Conservation (phyloP, 1,139 yeast genomes). For the Tardiomyces blankii region DNA sequence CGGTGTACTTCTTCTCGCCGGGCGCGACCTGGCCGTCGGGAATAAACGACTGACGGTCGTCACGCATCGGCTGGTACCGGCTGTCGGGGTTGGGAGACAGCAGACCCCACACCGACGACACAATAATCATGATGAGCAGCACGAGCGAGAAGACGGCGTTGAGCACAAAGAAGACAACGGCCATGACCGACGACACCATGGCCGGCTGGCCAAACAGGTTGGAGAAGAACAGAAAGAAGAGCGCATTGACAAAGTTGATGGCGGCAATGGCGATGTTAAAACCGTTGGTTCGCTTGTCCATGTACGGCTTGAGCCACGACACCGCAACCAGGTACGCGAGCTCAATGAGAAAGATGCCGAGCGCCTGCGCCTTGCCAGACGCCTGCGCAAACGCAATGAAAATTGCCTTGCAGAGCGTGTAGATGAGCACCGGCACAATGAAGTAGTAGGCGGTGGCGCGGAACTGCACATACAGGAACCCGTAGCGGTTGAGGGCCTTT, state of each 20-base stretch:
- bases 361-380: slow-evolving; percentile 71
- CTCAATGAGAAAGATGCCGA: slow-evolving; percentile 67
- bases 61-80: slow-evolving; percentile 92
- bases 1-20: slow-evolving; percentile 47
- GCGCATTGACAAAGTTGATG: slow-evolving; percentile 68
- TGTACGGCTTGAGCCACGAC: slow-evolving; percentile 71
- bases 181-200: slow-evolving; percentile 76
- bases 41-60: slow-evolving; percentile 86
- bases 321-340: slow-evolving; percentile 51
- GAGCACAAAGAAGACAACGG: slow-evolving; percentile 78
- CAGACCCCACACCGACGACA: slow-evolving; percentile 77
- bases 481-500: slow-evolving; percentile 72
- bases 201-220: slow-evolving; percentile 75
- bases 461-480: slow-evolving; percentile 85
- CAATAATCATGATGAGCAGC: slow-evolving; percentile 71
- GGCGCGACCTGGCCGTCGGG: slow-evolving; percentile 42
- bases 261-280: slow-evolving; percentile 80
- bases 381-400: slow-evolving; percentile 80
- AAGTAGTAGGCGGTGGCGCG: slow-evolving; percentile 84
- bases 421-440: slow-evolving; percentile 50
- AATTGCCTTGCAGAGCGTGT: slow-evolving; percentile 62
- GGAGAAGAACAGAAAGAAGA: slow-evolving; percentile 84
- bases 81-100: slow-evolving; percentile 89
- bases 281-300: slow-evolving; percentile 90
- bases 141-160: slow-evolving; percentile 85